Base-by-base conservation (phyloP, 306 rosid species). In the Ziziphus jujuba region DNA sequence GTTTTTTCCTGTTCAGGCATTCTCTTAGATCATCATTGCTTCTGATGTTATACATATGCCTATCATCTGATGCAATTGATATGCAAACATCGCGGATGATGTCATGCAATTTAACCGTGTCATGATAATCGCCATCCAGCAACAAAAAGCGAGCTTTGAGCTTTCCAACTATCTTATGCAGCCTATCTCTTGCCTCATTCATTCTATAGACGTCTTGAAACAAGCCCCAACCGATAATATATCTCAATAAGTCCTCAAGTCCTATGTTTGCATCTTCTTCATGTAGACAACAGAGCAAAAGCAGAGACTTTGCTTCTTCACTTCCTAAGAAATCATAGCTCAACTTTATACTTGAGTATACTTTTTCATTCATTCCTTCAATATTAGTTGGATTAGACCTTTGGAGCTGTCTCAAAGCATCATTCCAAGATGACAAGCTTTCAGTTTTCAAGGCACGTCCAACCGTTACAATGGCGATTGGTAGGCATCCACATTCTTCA, bases 401-500 rank as follows among this genome's bases (percentile, higher is more conserved):
- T 19, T 40, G 56, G 2, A 73, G 28, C 10, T 69, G 59, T 5
- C 69, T 36, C 2, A 72, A 47, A 9, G 76, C 79, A 65, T 36
- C 56, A 9, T 2, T 57, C 81, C 85, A 81, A 4, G 4, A 10
- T 48, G 5, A 6, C 13, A 68, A 68, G 1, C 38, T 60, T 15
- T 40, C 25, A 10, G 63, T 22, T 45, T 54, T 36, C 5, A 73
- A 35, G 3, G 80, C 76, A 23, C n/a, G 71, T 33, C 49, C 85
- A 25, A 80, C 51, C 0, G 75, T 74, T 22, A 59, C 73, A 53
- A 83, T 62, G 0, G 84, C 79, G 60, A 75, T 17, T 1, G 87
- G 87, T 62, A 82, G 61, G 6, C 72, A 58, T 13, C 52, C 81
- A 60, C 84, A 82, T 69, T 82, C 77, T 0, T 61, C 5, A 20